Conservation (phyloP, 169 alveolate species). For the Babesia ovis region DNA sequence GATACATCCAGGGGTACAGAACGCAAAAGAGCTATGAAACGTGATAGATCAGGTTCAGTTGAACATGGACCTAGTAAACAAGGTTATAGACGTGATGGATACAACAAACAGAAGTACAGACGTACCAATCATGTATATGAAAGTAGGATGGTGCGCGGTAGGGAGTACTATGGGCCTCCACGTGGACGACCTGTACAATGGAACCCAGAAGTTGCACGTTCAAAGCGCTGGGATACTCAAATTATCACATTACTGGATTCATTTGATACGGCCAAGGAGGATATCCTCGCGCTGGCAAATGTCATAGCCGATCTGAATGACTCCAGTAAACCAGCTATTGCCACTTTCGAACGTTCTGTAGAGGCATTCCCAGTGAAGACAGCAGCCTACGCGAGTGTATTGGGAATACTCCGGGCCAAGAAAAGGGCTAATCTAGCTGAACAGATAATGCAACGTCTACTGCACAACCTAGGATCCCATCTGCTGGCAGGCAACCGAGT, state of each 20-base stretch:
- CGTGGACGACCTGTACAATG: background rate
- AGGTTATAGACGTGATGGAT: conserved; percentile 1
- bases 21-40: conserved; percentile 4
- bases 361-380: conserved; percentile 65
- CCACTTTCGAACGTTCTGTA: conserved; percentile 40
- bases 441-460: conserved; percentile 40
- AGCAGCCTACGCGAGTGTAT: conserved; percentile 64
- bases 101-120: conserved; percentile 1
- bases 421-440: conserved; percentile 25
- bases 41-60: background rate
- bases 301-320: conserved; percentile 1
- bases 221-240: conserved; percentile 30
- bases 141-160: background rate
- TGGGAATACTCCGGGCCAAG: conserved; percentile 42
- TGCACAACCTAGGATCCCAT: conserved; percentile 39
- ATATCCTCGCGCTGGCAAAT: conserved; percentile 30
- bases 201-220: conserved; percentile 4
- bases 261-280: conserved; percentile 54
- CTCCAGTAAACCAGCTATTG: conserved; percentile 16
- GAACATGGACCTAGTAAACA: background rate
- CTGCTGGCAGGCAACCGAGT: conserved; percentile 42
- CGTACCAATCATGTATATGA: background rate
- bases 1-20: background rate
- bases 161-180: background rate
- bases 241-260: conserved; percentile 50